Evolutionary conservation across 2,329 filamentous ascomycete species (phyloP), one percentile per base, ranked within the genome.

Genomic region (Penicillium glabrum): DNA sequence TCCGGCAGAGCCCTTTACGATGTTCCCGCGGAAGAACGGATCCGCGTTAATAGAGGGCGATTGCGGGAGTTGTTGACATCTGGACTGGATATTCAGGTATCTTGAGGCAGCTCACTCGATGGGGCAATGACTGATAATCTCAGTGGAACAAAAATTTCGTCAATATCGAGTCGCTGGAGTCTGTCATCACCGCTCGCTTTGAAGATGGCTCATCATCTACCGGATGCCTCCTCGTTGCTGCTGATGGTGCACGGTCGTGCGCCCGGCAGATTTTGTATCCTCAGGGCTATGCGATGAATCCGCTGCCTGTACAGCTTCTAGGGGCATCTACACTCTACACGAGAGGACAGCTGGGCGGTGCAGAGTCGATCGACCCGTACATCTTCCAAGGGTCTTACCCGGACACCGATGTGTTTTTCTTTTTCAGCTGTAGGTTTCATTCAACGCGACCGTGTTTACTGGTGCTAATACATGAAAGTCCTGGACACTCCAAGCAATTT

Each of bases 361-460:
- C 83, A 3, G 72, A 73, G 6, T 70, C 70, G 1, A 74, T 84
- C 0, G 83, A 86, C 52, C 79, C 83, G 0, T 82, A 79, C 43
- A 82, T 85, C 49, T 75, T 85, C 21, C 82, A 85, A 50, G 83
- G 83, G 0, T 77, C 78, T 0, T 77, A 84, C 37, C 82, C 83
- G 0, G 68, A 74, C 26, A 80, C 82, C 4, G 75, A 82, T 43
- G 75, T 77, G 0, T 86, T 81, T 63, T 65, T 83, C 19, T 86
- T 81, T 63, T 79, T 84, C 55, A 83, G 81, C 51, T 70, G 80
- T 82, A 61, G 56, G 77, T 65, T 46, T 1, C 19, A 3, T 10
- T 13, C 44, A n/a, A 2, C 21, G 8, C 21, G 19, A 50, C 5
- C 5, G 1, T 14, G n/a, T 10, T 1, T 44, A 33, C 19, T 56